Evolutionary conservation across 1,284 basidiomycete species (phyloP), one percentile per base, ranked within the genome.

Genomic region (Rhodotorula sp.): DNA sequence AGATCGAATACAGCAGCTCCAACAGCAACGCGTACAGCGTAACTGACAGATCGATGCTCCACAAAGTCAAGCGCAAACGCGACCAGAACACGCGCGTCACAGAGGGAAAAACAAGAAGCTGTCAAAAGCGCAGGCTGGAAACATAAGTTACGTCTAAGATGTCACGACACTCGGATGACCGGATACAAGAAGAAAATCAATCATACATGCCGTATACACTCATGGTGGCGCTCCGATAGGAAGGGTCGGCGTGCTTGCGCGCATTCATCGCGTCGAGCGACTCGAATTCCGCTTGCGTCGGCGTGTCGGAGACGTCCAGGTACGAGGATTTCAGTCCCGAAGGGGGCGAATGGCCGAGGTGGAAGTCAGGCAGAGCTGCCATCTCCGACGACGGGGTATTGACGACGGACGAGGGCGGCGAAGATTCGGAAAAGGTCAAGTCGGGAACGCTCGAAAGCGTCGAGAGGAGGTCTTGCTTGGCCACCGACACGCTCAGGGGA

Each of bases 141-240:
- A 10, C 29, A 29, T n/a, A 59, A 10, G 23, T 12, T n/a, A 59
- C 23, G 39, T 46, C 39, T 23, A 8, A 46, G 6, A 23, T 39
- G 46, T n/a, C 12, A 43, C 39, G 39, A 43, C 39, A 43, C 39
- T 43, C 39, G 39, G 39, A 43, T 43, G 10, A 43, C 39, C 39
- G 39, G 58, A 43, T 26, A 58, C 34, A 39, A 23, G 34, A 51
- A 6, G 3, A 12, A 26, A 6, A 14, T 34, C 43, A 54, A n/a
- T 46, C 51, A 34, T 67, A 70, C 60, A 67, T 54, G 0, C 61
- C 71, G 49, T 67, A 73, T 3, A 73, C 52, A 23, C 58, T 62
- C 62, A 67, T 39, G 20, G 71, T 73, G n/a, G 71, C 71, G 26
- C 65, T 67, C 20, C 71, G 56, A 34, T 73, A 73, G 47, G 18